These are phyloP conservation scores for Fusarium humuli DNA, from an alignment of 2,329 filamentous ascomycete genomes.

Conservation along the genomic window DNA sequence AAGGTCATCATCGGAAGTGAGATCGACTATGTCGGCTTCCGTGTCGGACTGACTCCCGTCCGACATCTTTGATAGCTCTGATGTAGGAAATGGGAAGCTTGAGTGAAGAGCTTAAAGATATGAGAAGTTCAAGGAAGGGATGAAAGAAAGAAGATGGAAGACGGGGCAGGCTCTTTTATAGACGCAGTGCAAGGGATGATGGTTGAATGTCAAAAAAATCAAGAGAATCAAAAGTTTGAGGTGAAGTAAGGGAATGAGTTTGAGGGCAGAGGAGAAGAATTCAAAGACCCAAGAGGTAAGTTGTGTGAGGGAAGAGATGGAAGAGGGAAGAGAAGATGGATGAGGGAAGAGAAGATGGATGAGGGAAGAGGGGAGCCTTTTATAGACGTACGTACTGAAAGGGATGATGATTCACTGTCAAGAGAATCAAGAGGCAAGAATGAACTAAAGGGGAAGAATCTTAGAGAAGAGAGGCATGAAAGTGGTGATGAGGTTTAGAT, in stretches of 20 bases:
- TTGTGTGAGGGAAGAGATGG: slow-evolving; percentile 5
- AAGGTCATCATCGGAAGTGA: slow-evolving; percentile 6
- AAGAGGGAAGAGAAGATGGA: background rate
- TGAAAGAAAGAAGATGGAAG: too few relatives aligned
- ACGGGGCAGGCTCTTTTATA: background rate
- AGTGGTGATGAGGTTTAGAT: slow-evolving; percentile 8
- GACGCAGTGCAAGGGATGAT: background rate
- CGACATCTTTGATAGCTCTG: too few relatives aligned
- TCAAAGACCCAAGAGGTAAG: background rate
- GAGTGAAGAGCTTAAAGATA: too few relatives aligned
- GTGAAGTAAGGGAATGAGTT: too few relatives aligned
- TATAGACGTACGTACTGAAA: background rate
- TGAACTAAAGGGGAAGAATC: background rate
- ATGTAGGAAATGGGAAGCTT: too few relatives aligned
- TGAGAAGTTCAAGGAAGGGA: too few relatives aligned
- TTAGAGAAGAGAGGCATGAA: background rate
- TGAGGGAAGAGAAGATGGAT: too few relatives aligned
- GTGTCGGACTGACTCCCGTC: background rate
- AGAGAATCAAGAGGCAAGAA: background rate
- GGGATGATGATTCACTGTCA: slow-evolving; percentile 4
- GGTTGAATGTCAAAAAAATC: background rate
- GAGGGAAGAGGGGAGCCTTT: background rate
- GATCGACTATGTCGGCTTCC: slow-evolving; percentile 13
- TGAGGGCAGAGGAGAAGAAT: background rate
- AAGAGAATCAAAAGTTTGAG: too few relatives aligned